Evolutionary conservation across 306 rosid genomes (phyloP).

Genomic region (Prunus dulcis): DNA sequence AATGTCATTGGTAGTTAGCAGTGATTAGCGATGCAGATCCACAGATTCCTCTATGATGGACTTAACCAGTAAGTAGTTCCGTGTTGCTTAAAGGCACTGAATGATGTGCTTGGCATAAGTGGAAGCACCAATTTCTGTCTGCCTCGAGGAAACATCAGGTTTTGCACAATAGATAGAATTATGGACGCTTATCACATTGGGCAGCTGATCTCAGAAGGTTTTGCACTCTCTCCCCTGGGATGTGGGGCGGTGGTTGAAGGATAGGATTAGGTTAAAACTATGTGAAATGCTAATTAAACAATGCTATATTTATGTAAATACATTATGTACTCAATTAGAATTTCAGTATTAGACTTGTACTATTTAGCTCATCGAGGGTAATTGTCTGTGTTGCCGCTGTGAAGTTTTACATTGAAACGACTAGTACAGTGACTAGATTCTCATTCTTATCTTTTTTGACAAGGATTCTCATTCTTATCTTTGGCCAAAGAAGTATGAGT

Average conservation of each 20-base stretch:
- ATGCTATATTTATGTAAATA: background rate
- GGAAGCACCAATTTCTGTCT: background rate
- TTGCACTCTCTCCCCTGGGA: background rate
- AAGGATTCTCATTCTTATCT: too few relatives aligned
- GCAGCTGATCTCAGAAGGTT: background rate
- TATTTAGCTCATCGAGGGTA: background rate
- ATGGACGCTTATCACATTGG: background rate
- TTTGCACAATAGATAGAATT: background rate
- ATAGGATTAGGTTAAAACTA: background rate
- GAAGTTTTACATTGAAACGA: too few relatives aligned
- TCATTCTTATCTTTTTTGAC: too few relatives aligned
- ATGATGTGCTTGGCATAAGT: background rate
- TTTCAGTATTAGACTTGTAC: background rate
- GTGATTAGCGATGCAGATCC: background rate
- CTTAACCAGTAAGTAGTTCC: background rate
- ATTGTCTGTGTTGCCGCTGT: too few relatives aligned
- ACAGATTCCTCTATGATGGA: background rate
- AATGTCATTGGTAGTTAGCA: background rate
- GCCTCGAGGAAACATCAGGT: background rate
- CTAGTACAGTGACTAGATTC: too few relatives aligned
- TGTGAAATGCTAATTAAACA: background rate
- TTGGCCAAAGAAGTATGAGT: too few relatives aligned
- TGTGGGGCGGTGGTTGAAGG: background rate
- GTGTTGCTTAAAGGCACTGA: background rate
- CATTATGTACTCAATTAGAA: background rate